A percentile compares a stretch with the other conserved stretches of the same genome.
Evolutionary conservation across 345 rosid species (phyloP).

Genomic region (Gossypium sturtianum): DNA sequence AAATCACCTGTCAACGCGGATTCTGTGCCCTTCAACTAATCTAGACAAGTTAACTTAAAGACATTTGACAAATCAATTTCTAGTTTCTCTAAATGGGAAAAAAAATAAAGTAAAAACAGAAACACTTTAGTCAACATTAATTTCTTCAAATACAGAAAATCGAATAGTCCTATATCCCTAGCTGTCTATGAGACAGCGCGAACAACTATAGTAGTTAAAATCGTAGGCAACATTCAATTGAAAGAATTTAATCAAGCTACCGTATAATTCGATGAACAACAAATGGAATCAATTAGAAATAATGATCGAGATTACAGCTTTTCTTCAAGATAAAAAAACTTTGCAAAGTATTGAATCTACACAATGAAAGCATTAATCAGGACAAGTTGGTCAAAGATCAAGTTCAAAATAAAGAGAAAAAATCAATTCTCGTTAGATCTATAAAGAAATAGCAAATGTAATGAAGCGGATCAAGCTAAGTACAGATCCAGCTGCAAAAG

Average conservation of each 20-base stretch:
- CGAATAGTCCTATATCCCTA: neutral
- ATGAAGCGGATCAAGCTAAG: neutral
- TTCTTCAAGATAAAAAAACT: neutral
- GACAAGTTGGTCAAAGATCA: neutral
- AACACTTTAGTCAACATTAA: neutral
- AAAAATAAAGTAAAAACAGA: neutral
- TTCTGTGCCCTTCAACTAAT: neutral
- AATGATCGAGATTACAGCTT: neutral
- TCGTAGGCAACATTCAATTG: neutral
- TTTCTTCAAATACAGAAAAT: neutral
- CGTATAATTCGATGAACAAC: neutral
- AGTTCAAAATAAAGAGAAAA: neutral
- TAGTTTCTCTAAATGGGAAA: neutral
- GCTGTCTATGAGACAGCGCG: neutral
- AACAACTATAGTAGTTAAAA: neutral
- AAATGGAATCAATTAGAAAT: neutral
- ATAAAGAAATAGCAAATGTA: neutral
- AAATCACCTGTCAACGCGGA: neutral
- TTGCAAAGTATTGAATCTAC: neutral
- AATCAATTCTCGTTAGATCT: neutral
- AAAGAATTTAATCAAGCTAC: neutral
- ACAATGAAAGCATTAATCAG: neutral
- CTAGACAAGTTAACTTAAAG: neutral
- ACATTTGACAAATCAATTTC: neutral
- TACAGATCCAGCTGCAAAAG: neutral